phyloP scores from a whole-genome alignment of 768 basidiomycete species.

The Pleurotus tuoliensis region DNA sequence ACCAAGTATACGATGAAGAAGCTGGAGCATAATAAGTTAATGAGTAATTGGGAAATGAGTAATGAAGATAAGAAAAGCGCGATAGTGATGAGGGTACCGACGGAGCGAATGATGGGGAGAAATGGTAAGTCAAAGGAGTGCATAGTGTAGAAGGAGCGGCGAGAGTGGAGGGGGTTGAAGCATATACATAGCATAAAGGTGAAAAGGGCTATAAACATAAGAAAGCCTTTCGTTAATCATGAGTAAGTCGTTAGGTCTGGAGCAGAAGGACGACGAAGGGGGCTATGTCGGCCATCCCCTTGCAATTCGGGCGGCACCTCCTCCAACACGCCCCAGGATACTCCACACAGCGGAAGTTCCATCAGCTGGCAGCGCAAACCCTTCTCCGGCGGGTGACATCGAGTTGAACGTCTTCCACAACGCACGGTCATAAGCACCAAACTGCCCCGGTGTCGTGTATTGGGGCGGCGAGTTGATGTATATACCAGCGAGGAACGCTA shows the following conservation, averaged over 20 bases:
- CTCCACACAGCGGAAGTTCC: conserved; percentile 63
- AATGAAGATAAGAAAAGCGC: no score
- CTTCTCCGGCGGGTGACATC: conserved; percentile 67
- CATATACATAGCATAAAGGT: conserved; percentile 10
- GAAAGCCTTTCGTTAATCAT: background rate
- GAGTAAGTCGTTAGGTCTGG: conserved; percentile 1
- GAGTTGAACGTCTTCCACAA: conserved; percentile 80
- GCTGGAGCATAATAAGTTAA: no score
- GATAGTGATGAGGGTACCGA: no score
- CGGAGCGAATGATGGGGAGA: no score
- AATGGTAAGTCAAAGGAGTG: conserved; percentile 1
- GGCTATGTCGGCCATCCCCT: conserved; percentile 73
- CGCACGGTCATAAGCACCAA: conserved; percentile 71
- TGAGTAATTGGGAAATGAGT: no score
- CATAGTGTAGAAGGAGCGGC: conserved; percentile 11
- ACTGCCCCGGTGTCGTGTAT: conserved; percentile 56
- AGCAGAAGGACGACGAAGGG: background rate
- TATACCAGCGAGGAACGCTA: conserved; percentile 58
- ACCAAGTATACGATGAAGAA: no score
- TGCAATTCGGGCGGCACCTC: conserved; percentile 71
- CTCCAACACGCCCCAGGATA: conserved; percentile 66
- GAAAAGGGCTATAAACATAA: conserved; percentile 9
- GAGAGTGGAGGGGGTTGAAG: background rate
- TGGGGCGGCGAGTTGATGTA: conserved; percentile 50
- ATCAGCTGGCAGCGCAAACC: conserved; percentile 46